These are phyloP conservation scores for Suhomyces bokatorum DNA, from an alignment of 1,139 yeast genomes.

Conservation along the genomic window DNA sequence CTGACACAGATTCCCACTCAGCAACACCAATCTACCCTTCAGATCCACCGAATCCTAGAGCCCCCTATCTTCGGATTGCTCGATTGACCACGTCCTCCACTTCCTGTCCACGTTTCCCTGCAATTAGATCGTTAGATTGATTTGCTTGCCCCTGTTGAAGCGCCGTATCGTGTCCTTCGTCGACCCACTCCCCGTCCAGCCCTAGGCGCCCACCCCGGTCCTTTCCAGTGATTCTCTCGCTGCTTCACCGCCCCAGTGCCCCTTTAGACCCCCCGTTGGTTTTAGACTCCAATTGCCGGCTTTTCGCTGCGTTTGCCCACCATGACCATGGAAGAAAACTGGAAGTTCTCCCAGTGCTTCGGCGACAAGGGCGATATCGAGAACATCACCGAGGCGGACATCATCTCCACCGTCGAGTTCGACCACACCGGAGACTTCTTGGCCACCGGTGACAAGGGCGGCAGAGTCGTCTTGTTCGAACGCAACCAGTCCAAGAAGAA, in stretches of 20 bases:
- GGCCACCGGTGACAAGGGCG: constrained; percentile 99
- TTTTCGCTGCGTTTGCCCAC: not conserved
- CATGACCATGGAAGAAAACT: constrained; percentile 31
- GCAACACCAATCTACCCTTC: constrained; percentile 3
- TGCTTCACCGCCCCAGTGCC: not conserved
- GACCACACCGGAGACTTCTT: constrained; percentile 92
- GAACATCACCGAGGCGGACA: constrained; percentile 95
- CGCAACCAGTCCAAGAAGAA: constrained; percentile 77
- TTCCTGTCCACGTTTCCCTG: not conserved
- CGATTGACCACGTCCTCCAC: not conserved
- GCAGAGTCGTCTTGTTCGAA: constrained; percentile 94
- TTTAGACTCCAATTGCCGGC: not conserved
- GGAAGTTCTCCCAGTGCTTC: constrained; percentile 89
- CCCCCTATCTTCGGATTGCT: not conserved
- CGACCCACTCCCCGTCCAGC: not conserved
- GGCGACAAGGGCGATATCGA: constrained; percentile 98
- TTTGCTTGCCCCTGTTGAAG: not conserved
- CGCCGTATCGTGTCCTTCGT: not conserved
- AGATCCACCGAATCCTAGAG: constrained; percentile 1
- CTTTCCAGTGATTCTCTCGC: not conserved
- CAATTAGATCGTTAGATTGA: constrained; percentile 1
- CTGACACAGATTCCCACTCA: constrained; percentile 9
- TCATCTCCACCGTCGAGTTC: constrained; percentile 95
- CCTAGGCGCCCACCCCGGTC: not conserved
- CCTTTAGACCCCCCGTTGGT: not conserved